Base-by-base conservation (phyloP, 169 alveolate species). In the Eimeria sp. region DNA sequence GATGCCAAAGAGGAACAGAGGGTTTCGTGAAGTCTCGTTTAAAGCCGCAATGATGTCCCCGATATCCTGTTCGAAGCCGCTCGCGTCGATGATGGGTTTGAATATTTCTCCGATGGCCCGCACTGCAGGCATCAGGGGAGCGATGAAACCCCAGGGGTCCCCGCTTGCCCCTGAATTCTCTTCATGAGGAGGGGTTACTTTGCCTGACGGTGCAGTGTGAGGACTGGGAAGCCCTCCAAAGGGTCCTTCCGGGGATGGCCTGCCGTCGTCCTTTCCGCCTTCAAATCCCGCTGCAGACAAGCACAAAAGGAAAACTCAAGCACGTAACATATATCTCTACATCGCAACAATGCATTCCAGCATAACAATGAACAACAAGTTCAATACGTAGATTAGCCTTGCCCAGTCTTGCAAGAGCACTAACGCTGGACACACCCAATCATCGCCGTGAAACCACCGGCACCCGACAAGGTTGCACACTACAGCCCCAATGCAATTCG, bases 11-110 rank as follows among this genome's bases (percentile, higher is more conserved):
- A 76, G 14, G 40, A 76, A 76, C 6, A 76, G 27, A 43, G 87
- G 87, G 87, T 45, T 76, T 5, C 27, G 87, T 47, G 61, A 45
- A 18, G 87, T 76, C 40, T 76, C 87, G 61, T 45, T 76, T 9
- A 76, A 25, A 6, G 87, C 87, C 57, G 87, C 87, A 5, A 47
- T 5, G 63, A 76, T 45, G 45, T 76, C 87, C n/a, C 14, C 34
- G 87, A 76, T 13, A 4, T 76, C 87, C 45, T 45, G 65, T 43
- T 43, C 87, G 45, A 76, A 4, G 65, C 87, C 30, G 87, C 65
- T 76, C 22, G 40, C 61, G 61, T 20, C 34, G 87, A 76, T 22
- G 27, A 47, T 76, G 63, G 87, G 87, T 14, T 45, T 47, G 34
- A 76, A 7, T 40, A 45, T 76, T 20, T 45, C 87, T 11, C 61